phyloP scores from a whole-genome alignment of 345 rosid genomes.

The Arabis alpina region DNA sequence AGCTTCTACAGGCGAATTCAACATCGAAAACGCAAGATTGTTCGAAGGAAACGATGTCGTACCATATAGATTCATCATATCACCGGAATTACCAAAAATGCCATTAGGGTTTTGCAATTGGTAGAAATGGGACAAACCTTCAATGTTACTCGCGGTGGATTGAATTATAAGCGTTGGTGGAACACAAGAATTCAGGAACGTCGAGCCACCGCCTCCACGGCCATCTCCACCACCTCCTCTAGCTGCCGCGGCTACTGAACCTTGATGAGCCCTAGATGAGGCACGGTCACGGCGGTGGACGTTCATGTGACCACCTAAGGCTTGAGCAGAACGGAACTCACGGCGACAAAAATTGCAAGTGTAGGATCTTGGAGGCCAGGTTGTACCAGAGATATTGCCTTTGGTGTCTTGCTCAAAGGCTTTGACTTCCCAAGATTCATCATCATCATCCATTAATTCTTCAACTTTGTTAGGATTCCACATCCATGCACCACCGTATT shows the following conservation, averaged over 20 bases:
- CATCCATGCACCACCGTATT: slow-evolving; percentile 52
- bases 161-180: slow-evolving; percentile 41
- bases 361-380: slow-evolving; percentile 98
- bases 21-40: slow-evolving; percentile 43
- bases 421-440: slow-evolving; percentile 93
- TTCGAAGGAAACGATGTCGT: slow-evolving; percentile 51
- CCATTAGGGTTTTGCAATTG: slow-evolving; percentile 66
- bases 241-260: slow-evolving; percentile 36
- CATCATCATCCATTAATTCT: slow-evolving; percentile 50
- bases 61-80: slow-evolving; percentile 32
- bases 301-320: slow-evolving; percentile 98
- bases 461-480: slow-evolving; percentile 66
- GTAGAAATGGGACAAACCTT: slow-evolving; percentile 65
- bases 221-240: slow-evolving; percentile 1
- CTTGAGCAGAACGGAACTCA: slow-evolving; percentile 97
- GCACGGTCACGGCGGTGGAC: slow-evolving; percentile 93
- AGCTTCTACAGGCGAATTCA: slow-evolving; percentile 39
- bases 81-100: slow-evolving; percentile 44
- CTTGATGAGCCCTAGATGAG: slow-evolving; percentile 75
- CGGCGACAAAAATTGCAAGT: slow-evolving; percentile 91
- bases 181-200: slow-evolving; percentile 45
- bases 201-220: slow-evolving; percentile 19
- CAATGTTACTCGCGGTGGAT: slow-evolving; percentile 36
- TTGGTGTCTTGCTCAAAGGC: slow-evolving; percentile 87
- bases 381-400: slow-evolving; percentile 69